Base-by-base conservation (phyloP, 78 protist genomes). In the Speleostelium caveatum region DNA sequence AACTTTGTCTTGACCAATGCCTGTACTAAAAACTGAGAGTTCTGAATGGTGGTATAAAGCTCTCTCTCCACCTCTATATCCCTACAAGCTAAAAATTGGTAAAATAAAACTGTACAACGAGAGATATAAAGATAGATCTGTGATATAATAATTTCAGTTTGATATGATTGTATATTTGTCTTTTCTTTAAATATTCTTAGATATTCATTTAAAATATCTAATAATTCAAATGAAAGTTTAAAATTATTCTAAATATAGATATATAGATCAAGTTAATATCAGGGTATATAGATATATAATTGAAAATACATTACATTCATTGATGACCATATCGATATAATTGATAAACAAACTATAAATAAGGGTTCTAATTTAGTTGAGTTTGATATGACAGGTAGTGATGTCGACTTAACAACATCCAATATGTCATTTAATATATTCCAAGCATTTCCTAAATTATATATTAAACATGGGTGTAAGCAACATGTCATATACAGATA, bases 361-460 rank as follows among this genome's bases (percentile, higher is more conserved):
- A 45, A 41, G 36, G 75, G 75, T 1, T 69, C 75, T 7, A 42
- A 10, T 69, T 55, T 22, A 24, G 26, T 10, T 69, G 28, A 45
- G 36, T 24, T 14, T 42, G 28, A 16, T 59, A 69, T 69, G 21
- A 3, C 16, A n/a, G 59, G 32, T 5, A 69, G 28, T 45, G 42
- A n/a, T n/a, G 36, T 24, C 26, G 19, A 21, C 28, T 69, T 69
- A 28, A 69, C 42, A 22, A 69, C 26, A 41, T 28, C 36, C 12
- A 69, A 1, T n/a, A 69, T 69, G 42, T 69, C 75, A 33, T 69
- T n/a, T 22, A 69, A 33, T 26, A 69, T 33, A 26, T 45, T 69
- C 75, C 75, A 69, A 69, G 61, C 36, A 69, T 69, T 69, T 69
- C n/a, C n/a, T n/a, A n/a, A n/a, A n/a, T n/a, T n/a, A n/a, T n/a